Conservation (phyloP, 441 rosid genomes). For the Adansonia madagascariensis region DNA sequence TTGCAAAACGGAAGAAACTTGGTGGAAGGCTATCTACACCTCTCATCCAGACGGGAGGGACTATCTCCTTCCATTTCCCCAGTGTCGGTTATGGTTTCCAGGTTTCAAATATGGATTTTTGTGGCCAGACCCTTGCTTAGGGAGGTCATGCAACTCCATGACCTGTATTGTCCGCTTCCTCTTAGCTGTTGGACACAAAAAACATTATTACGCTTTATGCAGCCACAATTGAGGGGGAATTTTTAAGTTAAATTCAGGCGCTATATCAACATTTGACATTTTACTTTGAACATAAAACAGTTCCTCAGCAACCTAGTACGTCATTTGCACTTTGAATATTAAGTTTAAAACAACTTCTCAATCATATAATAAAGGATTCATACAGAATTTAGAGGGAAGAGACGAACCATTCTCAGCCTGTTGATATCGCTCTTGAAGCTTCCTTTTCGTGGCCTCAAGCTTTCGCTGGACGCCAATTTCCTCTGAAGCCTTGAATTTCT, state of each 20-base stretch:
- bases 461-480: slow-evolving; percentile 46
- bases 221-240: neutral
- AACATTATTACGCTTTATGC: slow-evolving; percentile 15
- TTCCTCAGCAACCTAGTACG: neutral
- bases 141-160: slow-evolving; percentile 74
- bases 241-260: neutral
- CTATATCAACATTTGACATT: neutral
- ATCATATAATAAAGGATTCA: neutral
- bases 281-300: neutral
- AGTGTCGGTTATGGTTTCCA: slow-evolving; percentile 62
- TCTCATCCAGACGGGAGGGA: neutral
- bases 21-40: slow-evolving; percentile 22
- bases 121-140: slow-evolving; percentile 56
- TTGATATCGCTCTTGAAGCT: slow-evolving; percentile 72
- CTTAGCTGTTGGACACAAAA: slow-evolving; percentile 68
- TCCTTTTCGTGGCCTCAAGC: slow-evolving; percentile 67
- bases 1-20: slow-evolving; percentile 29
- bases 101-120: slow-evolving; percentile 56
- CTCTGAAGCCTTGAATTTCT: slow-evolving; percentile 60
- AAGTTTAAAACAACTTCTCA: neutral
- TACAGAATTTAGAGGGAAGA: neutral
- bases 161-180: slow-evolving; percentile 85
- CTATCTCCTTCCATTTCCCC: slow-evolving; percentile 67
- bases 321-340: neutral
- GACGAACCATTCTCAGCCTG: slow-evolving; percentile 60